Evolutionary conservation across 2,329 filamentous ascomycete species (phyloP), one percentile per base, ranked within the genome.

Genomic region (Xylariomycetidae sp.): DNA sequence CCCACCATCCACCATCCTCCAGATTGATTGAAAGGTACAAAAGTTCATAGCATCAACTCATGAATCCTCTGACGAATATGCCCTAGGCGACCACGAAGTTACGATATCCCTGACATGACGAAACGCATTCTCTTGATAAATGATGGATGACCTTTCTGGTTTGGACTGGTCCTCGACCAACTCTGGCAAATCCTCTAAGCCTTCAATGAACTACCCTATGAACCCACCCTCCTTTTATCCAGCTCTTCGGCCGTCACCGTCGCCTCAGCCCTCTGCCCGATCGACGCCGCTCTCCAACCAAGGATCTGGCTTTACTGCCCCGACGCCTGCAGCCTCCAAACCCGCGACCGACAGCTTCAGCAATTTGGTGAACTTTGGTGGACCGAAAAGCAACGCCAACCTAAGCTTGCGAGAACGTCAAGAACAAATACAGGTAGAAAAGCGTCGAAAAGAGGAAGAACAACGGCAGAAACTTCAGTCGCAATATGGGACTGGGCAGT

Each of bases 351-450:
- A 92, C 54, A 88, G 82, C 65, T 92, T 92, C 62, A 85, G 85
- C 51, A 84, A 80, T 50, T 67, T 92, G 32, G 69, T 88, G 41
- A 79, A 72, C 46, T 79, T 83, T 50, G 74, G 74, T 30, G 61
- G 72, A 18, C 64, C 72, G 31, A 81, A 80, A 56, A 62, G 64
- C 34, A 75, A 72, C 18, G 82, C 80, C 58, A 92, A 84, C 44
- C 67, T 96, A 12, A 83, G 78, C 41, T 63, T 95, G 45, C 77
- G 85, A 45, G 86, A 94, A 59, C 82, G 88, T 50, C 85, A 87
- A 59, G 74, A 78, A 42, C 77, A 75, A 39, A 59, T 83, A 23
- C 72, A 79, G 44, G 73, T 69, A 4, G 77, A 82, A 59, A 86
- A 78, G 61, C 69, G 73, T 20, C 77, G 68, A 56, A 85, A 90